These are phyloP conservation scores for Penicillium daleae DNA, from an alignment of 495 filamentous ascomycete genomes.

Conservation along the genomic window DNA sequence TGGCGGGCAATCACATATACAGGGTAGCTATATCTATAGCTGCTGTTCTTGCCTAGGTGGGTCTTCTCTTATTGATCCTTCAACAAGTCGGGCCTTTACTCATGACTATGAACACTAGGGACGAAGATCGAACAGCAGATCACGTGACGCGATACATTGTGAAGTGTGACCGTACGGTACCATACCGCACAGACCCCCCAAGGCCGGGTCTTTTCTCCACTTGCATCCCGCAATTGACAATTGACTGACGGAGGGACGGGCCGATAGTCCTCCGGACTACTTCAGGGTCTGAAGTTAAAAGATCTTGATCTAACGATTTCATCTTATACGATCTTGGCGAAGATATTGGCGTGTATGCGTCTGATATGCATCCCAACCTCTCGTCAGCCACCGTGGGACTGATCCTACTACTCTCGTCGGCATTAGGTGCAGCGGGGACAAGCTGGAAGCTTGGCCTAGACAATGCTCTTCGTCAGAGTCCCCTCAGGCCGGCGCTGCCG, in stretches of 20 bases:
- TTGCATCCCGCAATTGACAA: conserved; percentile 1
- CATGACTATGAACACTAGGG: too few relatives aligned
- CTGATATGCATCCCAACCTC: not conserved
- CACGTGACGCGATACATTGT: not conserved
- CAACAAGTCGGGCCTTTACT: not conserved
- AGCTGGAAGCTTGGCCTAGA: not conserved
- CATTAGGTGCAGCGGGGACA: not conserved
- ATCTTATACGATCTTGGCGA: not conserved
- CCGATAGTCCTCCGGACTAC: conserved; percentile 1
- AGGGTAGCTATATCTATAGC: not conserved
- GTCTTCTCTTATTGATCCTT: not conserved
- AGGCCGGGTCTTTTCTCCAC: not conserved
- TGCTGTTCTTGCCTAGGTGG: not conserved
- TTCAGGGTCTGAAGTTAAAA: not conserved
- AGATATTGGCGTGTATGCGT: not conserved
- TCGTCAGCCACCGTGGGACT: not conserved
- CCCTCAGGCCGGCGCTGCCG: not conserved
- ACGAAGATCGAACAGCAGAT: not conserved
- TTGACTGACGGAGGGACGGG: not conserved
- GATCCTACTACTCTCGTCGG: not conserved
- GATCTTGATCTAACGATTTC: not conserved
- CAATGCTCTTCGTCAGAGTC: not conserved
- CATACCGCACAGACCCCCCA: not conserved
- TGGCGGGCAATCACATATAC: not conserved
- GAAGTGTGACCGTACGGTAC: not conserved